Evolutionary conservation across 2,329 filamentous ascomycete species (phyloP), one percentile per base, ranked within the genome.

Genomic region (Bisporella sp.): DNA sequence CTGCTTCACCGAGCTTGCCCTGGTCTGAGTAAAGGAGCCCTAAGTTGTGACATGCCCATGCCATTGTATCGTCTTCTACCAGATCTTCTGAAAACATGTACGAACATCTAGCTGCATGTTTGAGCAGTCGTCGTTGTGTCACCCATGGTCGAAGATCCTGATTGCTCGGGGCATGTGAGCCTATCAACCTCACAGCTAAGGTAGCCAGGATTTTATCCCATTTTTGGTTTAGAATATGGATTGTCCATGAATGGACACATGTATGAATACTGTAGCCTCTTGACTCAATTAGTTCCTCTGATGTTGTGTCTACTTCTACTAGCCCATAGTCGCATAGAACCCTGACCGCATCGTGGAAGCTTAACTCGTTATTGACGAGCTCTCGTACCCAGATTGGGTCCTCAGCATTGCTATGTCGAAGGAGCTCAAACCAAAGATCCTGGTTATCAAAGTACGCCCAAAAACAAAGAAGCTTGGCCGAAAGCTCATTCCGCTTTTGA

Each of bases 391-490:
- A 56, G 39, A 52, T 31, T 40, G 45, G 6, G 21, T 52, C 47
- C 35, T 8, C 13, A 49, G 37, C 54, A 7, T 51, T 43, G 47
- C 9, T 33, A 49, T 59, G 6, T 54, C 53, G 3, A 59, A 75
- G 55, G 6, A 75, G 62, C 39, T 73, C 66, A 56, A 66, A 73
- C 71, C 68, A 76, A 1, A 76, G 53, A 52, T 73, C 70, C 12
- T 69, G 61, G 54, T 70, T 39, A 13, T 39, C 35, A 13, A 39
- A 39, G 13, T 39, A 39, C 13, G 35, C 35, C 35, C 35, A 39
- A 3, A 39, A 39, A 9, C 13, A 11, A 13, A 39, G 35, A 9
- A 39, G 13, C 13, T 13, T 9, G 35, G 67, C 53, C 69, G 60
- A 62, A 5, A 28, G 28, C 28, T 8, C 4, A 45, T 56, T 57